A percentile compares a stretch with the other conserved stretches of the same genome.
phyloP scores from a whole-genome alignment of 495 filamentous ascomycete species.

The Xylaria palmicola region DNA sequence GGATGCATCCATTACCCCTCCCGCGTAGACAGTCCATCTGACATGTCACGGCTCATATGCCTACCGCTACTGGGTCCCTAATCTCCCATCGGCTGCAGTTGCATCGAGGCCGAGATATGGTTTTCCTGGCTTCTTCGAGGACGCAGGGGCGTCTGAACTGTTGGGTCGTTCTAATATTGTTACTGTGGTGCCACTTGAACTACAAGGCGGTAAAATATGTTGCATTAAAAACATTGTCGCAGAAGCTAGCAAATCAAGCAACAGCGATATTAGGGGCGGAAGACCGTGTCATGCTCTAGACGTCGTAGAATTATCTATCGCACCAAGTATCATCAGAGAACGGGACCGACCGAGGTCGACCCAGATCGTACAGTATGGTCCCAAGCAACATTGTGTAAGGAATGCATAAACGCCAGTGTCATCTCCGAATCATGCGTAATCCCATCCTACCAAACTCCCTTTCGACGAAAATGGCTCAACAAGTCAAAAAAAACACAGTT shows the following conservation, averaged over 20 bases:
- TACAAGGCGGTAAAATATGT: background rate
- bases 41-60: too few species aligned
- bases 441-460: slow-evolving; percentile 25
- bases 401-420: slow-evolving; percentile 33
- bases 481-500: slow-evolving; percentile 22
- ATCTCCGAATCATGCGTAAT: slow-evolving; percentile 25
- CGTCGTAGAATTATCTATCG: slow-evolving; percentile 6
- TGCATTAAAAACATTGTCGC: background rate
- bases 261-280: background rate
- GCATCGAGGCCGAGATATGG: too few species aligned
- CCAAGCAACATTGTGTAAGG: slow-evolving; percentile 17
- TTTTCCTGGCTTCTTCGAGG: too few species aligned
- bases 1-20: too few species aligned
- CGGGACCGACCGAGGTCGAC: slow-evolving; percentile 18
- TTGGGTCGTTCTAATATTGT: too few species aligned
- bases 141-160: too few species aligned
- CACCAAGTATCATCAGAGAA: slow-evolving; percentile 14
- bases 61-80: too few species aligned
- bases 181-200: too few species aligned
- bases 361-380: slow-evolving; percentile 22
- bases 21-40: too few species aligned
- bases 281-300: background rate
- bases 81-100: too few species aligned
- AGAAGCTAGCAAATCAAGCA: background rate
- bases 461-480: slow-evolving; percentile 10